Conservation (phyloP, 768 basidiomycete genomes). For the Russula foetens region DNA sequence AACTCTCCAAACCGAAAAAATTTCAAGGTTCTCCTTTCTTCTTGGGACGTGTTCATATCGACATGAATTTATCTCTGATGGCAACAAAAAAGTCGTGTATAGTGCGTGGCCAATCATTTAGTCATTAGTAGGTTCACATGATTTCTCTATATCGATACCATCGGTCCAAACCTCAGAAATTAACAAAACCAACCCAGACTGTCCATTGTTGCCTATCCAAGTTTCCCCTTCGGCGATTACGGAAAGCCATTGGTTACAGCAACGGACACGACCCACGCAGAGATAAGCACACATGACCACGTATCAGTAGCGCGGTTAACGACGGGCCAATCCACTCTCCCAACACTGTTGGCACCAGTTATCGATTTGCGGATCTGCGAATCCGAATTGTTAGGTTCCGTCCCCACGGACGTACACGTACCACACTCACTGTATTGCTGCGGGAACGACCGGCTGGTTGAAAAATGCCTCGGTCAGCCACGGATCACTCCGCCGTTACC, state of each 20-base stretch:
- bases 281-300: background rate
- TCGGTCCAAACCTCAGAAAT: conserved; percentile 1
- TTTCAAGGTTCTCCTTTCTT: background rate
- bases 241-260: background rate
- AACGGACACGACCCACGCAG: background rate
- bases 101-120: conserved; percentile 2
- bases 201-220: conserved; percentile 12
- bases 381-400: conserved; percentile 15
- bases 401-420: conserved; percentile 1
- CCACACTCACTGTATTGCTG: conserved; percentile 52
- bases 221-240: conserved; percentile 11
- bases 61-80: conserved; percentile 4
- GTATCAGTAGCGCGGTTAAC: background rate
- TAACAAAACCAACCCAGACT: background rate
- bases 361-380: conserved; percentile 31
- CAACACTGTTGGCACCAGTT: conserved; percentile 29
- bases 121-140: conserved; percentile 9
- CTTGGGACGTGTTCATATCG: background rate
- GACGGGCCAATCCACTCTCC: conserved; percentile 10
- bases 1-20: background rate
- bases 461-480: conserved; percentile 5
- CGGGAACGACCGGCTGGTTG: conserved; percentile 57
- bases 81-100: conserved; percentile 9
- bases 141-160: conserved; percentile 16
- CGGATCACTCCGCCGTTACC: conserved; percentile 18